Evolutionary conservation across 1,284 basidiomycete genomes (phyloP).

Genomic region (Ustilago xerochloae): DNA sequence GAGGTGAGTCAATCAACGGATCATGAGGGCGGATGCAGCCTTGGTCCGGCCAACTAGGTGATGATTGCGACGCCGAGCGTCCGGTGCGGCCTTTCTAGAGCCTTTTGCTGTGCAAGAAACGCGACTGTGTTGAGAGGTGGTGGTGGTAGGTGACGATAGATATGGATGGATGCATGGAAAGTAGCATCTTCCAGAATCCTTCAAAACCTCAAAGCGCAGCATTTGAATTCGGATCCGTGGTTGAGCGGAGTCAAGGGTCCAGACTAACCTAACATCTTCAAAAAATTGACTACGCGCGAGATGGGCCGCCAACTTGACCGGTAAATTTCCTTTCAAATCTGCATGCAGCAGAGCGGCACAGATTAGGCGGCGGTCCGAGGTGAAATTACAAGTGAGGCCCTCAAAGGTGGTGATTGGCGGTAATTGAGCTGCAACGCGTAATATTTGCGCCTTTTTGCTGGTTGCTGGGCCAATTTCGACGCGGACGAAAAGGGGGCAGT

Average conservation of each 20-base stretch:
- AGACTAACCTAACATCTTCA: background rate
- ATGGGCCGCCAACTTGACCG: slow-evolving; percentile 13
- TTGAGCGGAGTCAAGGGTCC: slow-evolving; percentile 15
- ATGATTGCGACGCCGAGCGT: slow-evolving; percentile 3
- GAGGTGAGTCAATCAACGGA: background rate
- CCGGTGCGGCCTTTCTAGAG: background rate
- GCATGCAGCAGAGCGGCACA: background rate
- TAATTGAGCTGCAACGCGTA: background rate
- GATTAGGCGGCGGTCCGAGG: background rate
- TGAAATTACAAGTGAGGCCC: background rate
- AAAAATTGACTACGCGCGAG: slow-evolving; percentile 6
- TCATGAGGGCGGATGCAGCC: no score
- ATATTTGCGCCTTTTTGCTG: background rate
- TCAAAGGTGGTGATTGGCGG: slow-evolving; percentile 19
- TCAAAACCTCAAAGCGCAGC: slow-evolving; percentile 24
- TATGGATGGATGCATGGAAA: slow-evolving; percentile 14
- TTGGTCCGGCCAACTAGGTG: no score
- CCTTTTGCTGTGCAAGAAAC: no score
- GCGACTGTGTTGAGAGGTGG: background rate
- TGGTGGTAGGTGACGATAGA: background rate
- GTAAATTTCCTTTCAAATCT: background rate
- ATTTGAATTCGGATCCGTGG: slow-evolving; percentile 16
- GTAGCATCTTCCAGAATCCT: background rate
- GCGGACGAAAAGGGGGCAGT: background rate
- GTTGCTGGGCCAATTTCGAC: no score